Percentiles rank a stretch among this genome's conserved stretches.
phyloP scores from a whole-genome alignment of 805 yeast genomes.

The Schizosaccharomyces osmophilus region DNA sequence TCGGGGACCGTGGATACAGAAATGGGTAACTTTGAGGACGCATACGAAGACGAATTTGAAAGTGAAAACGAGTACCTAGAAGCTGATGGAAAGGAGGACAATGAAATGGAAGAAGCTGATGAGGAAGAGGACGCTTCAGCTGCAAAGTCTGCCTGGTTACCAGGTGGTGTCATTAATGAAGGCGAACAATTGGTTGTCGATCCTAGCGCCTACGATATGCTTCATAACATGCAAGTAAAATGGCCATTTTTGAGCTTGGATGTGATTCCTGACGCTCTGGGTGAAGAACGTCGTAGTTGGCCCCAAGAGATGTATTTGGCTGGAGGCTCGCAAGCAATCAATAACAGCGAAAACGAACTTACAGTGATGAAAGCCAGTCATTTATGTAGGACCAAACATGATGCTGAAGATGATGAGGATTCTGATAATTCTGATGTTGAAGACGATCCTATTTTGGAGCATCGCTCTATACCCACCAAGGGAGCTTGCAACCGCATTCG shows the following conservation, averaged over 20 bases:
- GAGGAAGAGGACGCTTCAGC: slow-evolving; percentile 16
- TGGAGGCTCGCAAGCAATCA: slow-evolving; percentile 83
- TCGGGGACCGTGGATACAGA: slow-evolving; percentile 11
- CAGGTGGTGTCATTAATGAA: slow-evolving; percentile 75
- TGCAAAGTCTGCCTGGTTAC: slow-evolving; percentile 40
- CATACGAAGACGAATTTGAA: slow-evolving; percentile 27
- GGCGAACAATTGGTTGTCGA: slow-evolving; percentile 93
- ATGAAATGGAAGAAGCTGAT: slow-evolving; percentile 46
- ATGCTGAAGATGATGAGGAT: slow-evolving; percentile 48
- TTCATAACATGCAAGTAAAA: slow-evolving; percentile 76
- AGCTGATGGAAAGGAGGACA: slow-evolving; percentile 67
- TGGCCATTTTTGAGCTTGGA: slow-evolving; percentile 95
- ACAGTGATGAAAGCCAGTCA: slow-evolving; percentile 62
- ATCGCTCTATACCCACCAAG: slow-evolving; percentile 50
- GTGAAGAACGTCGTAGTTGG: slow-evolving; percentile 65
- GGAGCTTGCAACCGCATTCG: slow-evolving; percentile 77
- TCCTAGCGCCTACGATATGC: slow-evolving; percentile 86
- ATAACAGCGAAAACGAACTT: slow-evolving; percentile 69
- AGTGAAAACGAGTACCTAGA: slow-evolving; percentile 19
- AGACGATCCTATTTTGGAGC: slow-evolving; percentile 58
- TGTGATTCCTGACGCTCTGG: slow-evolving; percentile 62
- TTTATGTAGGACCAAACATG: slow-evolving; percentile 64
- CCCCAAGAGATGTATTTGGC: slow-evolving; percentile 72
- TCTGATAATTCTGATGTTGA: slow-evolving; percentile 37
- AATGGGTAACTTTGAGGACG: slow-evolving; percentile 37